Conservation (phyloP, 2,329 filamentous ascomycete genomes). For the Samsoniella hepiali region DNA sequence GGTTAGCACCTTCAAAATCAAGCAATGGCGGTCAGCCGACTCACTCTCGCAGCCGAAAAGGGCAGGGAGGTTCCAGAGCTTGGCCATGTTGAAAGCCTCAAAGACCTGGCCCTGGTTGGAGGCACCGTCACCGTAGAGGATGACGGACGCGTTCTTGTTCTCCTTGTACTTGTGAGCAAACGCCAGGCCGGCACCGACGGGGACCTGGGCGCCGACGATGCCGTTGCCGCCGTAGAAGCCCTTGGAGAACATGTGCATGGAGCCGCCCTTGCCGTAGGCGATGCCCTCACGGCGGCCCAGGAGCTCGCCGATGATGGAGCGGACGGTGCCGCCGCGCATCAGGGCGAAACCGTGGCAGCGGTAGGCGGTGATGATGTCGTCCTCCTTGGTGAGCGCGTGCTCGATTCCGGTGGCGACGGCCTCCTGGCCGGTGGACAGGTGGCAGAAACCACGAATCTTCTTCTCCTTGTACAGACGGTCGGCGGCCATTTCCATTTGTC, state of each 20-base stretch:
- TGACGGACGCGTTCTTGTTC: constrained; percentile 80
- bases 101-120: constrained; percentile 99
- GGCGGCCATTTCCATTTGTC: constrained; percentile 99
- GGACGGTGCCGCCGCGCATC: constrained; percentile 89
- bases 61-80: constrained; percentile 94
- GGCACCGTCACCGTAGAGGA: constrained; percentile 96
- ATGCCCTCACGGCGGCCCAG: constrained; percentile 95
- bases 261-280: constrained; percentile 97
- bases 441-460: constrained; percentile 99
- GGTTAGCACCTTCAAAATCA: constrained; percentile 18
- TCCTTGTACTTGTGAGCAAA: constrained; percentile 95
- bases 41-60: constrained; percentile 98
- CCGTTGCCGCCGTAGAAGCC: constrained; percentile 98
- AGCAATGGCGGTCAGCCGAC: constrained; percentile 36
- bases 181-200: constrained; percentile 91
- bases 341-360: constrained; percentile 97
- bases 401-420: constrained; percentile 96
- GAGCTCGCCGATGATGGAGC: constrained; percentile 93
- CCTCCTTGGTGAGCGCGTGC: constrained; percentile 84
- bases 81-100: constrained; percentile 99
- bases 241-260: constrained; percentile 99
- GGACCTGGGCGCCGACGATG: constrained; percentile 97
- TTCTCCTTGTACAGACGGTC: constrained; percentile 99
- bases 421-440: constrained; percentile 96
- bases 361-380: constrained; percentile 97